Percentiles rank a stretch among this genome's conserved stretches.
These are phyloP conservation scores for Mikania micrantha DNA, from an alignment of 129 eudicot genomes.

Conservation along the genomic window DNA sequence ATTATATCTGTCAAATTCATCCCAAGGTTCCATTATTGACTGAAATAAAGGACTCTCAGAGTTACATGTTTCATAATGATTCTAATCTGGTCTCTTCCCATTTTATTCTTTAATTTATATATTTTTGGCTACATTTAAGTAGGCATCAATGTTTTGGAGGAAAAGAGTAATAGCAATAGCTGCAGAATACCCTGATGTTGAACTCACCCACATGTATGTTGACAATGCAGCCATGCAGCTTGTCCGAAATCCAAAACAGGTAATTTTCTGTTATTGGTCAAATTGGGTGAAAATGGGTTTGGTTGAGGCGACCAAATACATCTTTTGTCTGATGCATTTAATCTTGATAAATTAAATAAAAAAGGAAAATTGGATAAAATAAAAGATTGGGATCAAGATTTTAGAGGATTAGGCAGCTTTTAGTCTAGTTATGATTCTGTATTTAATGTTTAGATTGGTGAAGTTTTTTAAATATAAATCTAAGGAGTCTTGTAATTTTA, in stretches of 20 bases:
- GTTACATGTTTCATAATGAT: background rate
- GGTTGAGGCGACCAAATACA: background rate
- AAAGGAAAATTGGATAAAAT: too few relatives aligned
- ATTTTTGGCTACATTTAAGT: background rate
- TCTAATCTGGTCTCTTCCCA: background rate
- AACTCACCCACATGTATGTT: constrained; percentile 94
- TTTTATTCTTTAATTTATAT: background rate
- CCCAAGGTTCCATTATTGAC: background rate
- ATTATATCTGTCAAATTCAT: background rate
- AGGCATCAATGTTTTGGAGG: constrained; percentile 98
- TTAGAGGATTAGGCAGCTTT: too few relatives aligned
- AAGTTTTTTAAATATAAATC: too few relatives aligned
- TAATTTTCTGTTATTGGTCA: constrained; percentile 17
- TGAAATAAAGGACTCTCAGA: background rate
- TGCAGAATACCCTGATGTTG: constrained; percentile 85
- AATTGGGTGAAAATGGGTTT: background rate
- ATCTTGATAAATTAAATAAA: too few relatives aligned
- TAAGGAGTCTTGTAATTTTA: too few relatives aligned
- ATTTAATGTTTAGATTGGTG: too few relatives aligned
- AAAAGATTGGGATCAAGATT: too few relatives aligned
- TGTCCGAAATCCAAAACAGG: constrained; percentile 93
- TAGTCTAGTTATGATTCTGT: too few relatives aligned
- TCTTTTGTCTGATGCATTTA: too few relatives aligned
- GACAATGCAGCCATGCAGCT: constrained; percentile 99
- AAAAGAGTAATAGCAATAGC: constrained; percentile 64